Evolutionary conservation across 2,329 filamentous ascomycete species (phyloP).

Genomic region (Ceratocystis eucalypticola): DNA sequence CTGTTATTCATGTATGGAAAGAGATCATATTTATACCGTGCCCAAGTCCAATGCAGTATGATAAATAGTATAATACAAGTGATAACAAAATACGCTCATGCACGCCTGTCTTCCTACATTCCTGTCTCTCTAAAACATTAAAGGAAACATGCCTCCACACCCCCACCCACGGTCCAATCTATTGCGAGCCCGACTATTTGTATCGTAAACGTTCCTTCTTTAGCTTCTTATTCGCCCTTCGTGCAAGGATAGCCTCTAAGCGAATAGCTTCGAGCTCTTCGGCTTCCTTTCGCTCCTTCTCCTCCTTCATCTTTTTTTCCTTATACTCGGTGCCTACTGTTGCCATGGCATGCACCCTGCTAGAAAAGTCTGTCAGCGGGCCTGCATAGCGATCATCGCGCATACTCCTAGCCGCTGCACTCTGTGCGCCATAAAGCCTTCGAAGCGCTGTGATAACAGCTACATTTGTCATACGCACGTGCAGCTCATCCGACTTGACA

Average conservation of each 20-base stretch:
- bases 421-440: background rate
- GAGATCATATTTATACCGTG: background rate
- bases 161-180: background rate
- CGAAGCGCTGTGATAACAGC: constrained; percentile 10
- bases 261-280: background rate
- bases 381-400: constrained; percentile 12
- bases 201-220: background rate
- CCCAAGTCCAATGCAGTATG: background rate
- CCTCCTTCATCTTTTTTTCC: background rate
- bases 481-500: background rate
- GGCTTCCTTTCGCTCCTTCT: background rate
- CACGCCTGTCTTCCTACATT: background rate
- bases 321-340: background rate
- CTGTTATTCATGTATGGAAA: background rate
- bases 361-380: constrained; percentile 15
- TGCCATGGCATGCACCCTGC: constrained; percentile 14
- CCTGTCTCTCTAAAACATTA: background rate
- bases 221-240: constrained; percentile 8
- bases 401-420: background rate
- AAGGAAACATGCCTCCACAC: background rate
- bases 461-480: constrained; percentile 9
- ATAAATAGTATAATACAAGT: background rate
- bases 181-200: background rate
- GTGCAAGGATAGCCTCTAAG: background rate
- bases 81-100: background rate